These are phyloP conservation scores for Aspergillus sp. DNA, from an alignment of 2,329 filamentous ascomycete genomes.

Conservation along the genomic window DNA sequence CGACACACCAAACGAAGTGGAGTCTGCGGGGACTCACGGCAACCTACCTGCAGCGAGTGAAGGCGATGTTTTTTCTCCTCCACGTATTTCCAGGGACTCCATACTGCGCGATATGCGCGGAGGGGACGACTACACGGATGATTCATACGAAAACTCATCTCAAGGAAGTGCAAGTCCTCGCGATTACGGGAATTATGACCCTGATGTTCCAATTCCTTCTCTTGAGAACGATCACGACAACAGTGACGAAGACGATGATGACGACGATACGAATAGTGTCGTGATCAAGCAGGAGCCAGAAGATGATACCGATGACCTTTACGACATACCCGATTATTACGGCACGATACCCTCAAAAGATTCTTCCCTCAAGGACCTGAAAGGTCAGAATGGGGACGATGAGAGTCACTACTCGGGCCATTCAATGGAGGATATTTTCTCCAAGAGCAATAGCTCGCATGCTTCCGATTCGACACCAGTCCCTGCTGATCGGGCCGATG, in stretches of 20 bases:
- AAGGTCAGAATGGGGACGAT: slow-evolving; percentile 50
- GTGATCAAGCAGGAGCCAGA: slow-evolving; percentile 68
- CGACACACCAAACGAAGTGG: not conserved
- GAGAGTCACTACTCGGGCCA: slow-evolving; percentile 56
- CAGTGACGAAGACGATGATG: slow-evolving; percentile 59
- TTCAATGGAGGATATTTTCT: slow-evolving; percentile 29
- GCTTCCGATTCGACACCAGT: slow-evolving; percentile 34
- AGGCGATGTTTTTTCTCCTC: slow-evolving; percentile 60
- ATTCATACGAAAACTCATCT: slow-evolving; percentile 58
- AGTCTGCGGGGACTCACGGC: slow-evolving; percentile 36
- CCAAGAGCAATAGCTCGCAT: slow-evolving; percentile 29
- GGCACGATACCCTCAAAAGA: slow-evolving; percentile 46
- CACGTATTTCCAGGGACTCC: slow-evolving; percentile 87
- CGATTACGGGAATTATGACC: slow-evolving; percentile 67
- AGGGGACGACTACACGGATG: slow-evolving; percentile 63
- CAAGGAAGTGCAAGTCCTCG: slow-evolving; percentile 46
- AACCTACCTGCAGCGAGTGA: slow-evolving; percentile 47
- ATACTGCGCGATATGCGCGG: slow-evolving; percentile 82
- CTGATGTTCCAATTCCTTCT: slow-evolving; percentile 85
- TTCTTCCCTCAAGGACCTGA: slow-evolving; percentile 27
- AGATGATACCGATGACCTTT: slow-evolving; percentile 59
- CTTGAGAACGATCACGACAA: slow-evolving; percentile 65
- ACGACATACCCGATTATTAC: slow-evolving; percentile 67
- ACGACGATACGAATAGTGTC: slow-evolving; percentile 56
- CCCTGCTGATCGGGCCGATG: slow-evolving; percentile 26